Evolutionary conservation across 768 basidiomycete genomes (phyloP), one percentile per base, ranked within the genome.

Genomic region (Rubroboletus satanas): DNA sequence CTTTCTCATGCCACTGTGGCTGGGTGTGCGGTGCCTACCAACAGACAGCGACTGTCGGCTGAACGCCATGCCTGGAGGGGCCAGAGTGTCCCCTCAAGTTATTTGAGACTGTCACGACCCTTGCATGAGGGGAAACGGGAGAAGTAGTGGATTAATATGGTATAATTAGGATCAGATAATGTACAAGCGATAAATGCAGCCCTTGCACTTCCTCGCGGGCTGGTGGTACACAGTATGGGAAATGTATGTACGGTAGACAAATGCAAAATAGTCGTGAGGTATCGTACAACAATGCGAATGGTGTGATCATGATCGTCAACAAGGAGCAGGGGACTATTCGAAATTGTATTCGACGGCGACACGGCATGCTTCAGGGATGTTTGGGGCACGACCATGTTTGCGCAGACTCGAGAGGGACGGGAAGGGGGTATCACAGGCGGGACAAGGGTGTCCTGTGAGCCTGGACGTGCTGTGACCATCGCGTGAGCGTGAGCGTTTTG

Each of bases 271-370:
- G 59, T 51, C 49, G 62, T 63, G 63, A 45, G 60, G 57, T 67
- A 70, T 69, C 66, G 57, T 70, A 69, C 62, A 67, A 52, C 51
- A 49, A 65, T 65, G 57, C 58, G 8, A 59, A 59, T 68, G 67
- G 37, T 33, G 48, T 58, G 42, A 50, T 58, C 46, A 23, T 62
- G 55, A 61, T 56, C 59, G 62, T 67, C 51, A 45, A 38, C 17
- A 42, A 17, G 26, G 2, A 36, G 31, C 37, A 44, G 29, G 33
- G 46, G 10, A 45, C 72, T 58, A 75, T 67, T 90, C 88, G 54
- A 90, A 82, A 23, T 82, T 81, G 69, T 90, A 90, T 59, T 84
- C 82, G 64, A 89, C 88, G 11, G 88, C 88, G 49, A 79, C 79
- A 54, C 78, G 80, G 64, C 88, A 90, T 7, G 88, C 88, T 64